Conservation (phyloP, 768 basidiomycete genomes). For the Lactarius indigo region DNA sequence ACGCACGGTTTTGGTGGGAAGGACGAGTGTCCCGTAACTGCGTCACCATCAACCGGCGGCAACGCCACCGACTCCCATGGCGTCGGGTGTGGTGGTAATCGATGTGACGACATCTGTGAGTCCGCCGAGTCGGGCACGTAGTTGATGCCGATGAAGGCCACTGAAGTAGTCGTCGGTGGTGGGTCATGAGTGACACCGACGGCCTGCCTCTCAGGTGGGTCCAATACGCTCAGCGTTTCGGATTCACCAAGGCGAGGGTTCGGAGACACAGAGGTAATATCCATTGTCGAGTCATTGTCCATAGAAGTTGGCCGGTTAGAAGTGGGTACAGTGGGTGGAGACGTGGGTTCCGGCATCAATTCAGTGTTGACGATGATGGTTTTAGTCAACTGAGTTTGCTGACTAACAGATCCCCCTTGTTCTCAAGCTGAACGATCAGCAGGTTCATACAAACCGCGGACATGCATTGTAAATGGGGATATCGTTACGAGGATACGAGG, state of each 20-base stretch:
- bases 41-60: constrained; percentile 33
- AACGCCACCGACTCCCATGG: constrained; percentile 64
- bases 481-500: constrained; percentile 11
- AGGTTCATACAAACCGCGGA: not conserved
- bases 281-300: constrained; percentile 8
- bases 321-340: not conserved
- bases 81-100: constrained; percentile 53
- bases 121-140: constrained; percentile 23
- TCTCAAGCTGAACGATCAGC: not conserved
- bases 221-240: constrained; percentile 2
- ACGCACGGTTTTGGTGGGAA: constrained; percentile 24
- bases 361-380: not conserved
- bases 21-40: not conserved
- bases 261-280: constrained; percentile 3
- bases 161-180: constrained; percentile 2
- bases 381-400: not conserved
- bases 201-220: constrained; percentile 4
- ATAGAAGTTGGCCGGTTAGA: not conserved
- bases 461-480: not conserved
- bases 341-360: not conserved
- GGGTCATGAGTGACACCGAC: not conserved
- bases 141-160: constrained; percentile 25
- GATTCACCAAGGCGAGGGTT: not conserved
- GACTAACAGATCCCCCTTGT: not conserved
- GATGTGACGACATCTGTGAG: constrained; percentile 45